Evolutionary conservation across 345 rosid species (phyloP).

Genomic region (Moricandia arvensis): DNA sequence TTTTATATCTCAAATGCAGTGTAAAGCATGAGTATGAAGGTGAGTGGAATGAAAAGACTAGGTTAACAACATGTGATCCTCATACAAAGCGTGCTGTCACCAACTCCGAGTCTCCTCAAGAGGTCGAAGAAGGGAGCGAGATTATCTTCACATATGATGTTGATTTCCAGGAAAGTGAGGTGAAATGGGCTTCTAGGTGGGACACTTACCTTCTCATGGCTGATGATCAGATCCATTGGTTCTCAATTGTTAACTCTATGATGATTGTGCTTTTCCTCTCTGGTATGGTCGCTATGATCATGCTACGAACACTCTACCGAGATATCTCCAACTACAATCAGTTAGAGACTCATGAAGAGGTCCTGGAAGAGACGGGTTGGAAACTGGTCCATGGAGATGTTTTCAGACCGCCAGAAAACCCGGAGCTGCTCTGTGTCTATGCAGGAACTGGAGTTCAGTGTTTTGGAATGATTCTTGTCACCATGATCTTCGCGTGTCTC

Average conservation of each 20-base stretch:
- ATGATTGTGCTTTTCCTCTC: slow-evolving; percentile 96
- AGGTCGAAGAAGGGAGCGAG: slow-evolving; percentile 70
- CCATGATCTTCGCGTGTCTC: slow-evolving; percentile 85
- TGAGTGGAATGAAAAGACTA: slow-evolving; percentile 65
- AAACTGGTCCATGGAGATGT: slow-evolving; percentile 94
- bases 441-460: slow-evolving; percentile 91
- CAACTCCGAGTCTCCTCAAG: slow-evolving; percentile 83
- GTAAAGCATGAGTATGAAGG: slow-evolving; percentile 76
- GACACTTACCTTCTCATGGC: slow-evolving; percentile 92
- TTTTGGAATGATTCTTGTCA: slow-evolving; percentile 81
- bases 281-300: slow-evolving; percentile 98
- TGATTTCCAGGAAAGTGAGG: slow-evolving; percentile 79
- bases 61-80: slow-evolving; percentile 77
- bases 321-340: slow-evolving; percentile 95
- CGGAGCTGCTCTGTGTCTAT: slow-evolving; percentile 79
- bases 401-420: slow-evolving; percentile 72
- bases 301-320: slow-evolving; percentile 84
- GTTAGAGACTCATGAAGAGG: slow-evolving; percentile 91
- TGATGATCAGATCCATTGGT: slow-evolving; percentile 97
- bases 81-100: slow-evolving; percentile 74
- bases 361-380: slow-evolving; percentile 95
- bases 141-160: slow-evolving; percentile 87
- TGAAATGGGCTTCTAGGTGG: slow-evolving; percentile 97
- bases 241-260: slow-evolving; percentile 85
- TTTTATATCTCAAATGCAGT: slow-evolving; percentile 45